These are phyloP conservation scores for Posidonia oceanica DNA, from an alignment of 116 monocot genomes.

Conservation along the genomic window DNA sequence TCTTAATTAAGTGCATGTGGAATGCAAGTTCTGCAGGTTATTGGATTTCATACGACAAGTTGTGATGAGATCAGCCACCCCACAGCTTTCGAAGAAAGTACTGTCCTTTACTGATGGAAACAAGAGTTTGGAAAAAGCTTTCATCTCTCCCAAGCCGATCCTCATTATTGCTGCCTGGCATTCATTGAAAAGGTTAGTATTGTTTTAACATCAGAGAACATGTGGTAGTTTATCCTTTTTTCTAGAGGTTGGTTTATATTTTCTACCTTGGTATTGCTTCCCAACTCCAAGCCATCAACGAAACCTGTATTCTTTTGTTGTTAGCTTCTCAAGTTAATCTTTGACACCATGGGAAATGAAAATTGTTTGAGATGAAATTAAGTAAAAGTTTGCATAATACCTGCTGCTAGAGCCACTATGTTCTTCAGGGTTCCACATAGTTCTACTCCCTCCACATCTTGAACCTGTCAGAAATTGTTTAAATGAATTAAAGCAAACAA, in stretches of 20 bases:
- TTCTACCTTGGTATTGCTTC: constrained; percentile 90
- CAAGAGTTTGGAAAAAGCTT: constrained; percentile 69
- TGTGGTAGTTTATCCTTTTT: background rate
- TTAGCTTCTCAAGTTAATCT: constrained; percentile 1
- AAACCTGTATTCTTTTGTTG: constrained; percentile 29
- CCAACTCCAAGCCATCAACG: constrained; percentile 90
- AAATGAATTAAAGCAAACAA: constrained; percentile 2
- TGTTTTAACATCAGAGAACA: background rate
- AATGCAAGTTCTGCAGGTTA: constrained; percentile 1
- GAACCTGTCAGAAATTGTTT: constrained; percentile 30
- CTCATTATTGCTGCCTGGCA: constrained; percentile 89
- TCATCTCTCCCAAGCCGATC: constrained; percentile 84
- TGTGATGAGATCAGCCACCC: constrained; percentile 82
- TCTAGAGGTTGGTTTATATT: background rate
- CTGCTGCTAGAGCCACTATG: constrained; percentile 87
- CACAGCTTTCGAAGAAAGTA: constrained; percentile 95
- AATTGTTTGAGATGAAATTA: background rate
- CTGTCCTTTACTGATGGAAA: constrained; percentile 73
- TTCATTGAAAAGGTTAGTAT: background rate
- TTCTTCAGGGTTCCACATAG: constrained; percentile 90
- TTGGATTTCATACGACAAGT: constrained; percentile 53
- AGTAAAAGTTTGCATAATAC: constrained; percentile 17
- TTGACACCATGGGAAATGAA: too few relatives aligned
- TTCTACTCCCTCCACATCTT: constrained; percentile 89
- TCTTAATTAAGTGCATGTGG: background rate